These are phyloP conservation scores for Botryotinia calthae DNA, from an alignment of 2,329 filamentous ascomycete genomes.

Conservation along the genomic window DNA sequence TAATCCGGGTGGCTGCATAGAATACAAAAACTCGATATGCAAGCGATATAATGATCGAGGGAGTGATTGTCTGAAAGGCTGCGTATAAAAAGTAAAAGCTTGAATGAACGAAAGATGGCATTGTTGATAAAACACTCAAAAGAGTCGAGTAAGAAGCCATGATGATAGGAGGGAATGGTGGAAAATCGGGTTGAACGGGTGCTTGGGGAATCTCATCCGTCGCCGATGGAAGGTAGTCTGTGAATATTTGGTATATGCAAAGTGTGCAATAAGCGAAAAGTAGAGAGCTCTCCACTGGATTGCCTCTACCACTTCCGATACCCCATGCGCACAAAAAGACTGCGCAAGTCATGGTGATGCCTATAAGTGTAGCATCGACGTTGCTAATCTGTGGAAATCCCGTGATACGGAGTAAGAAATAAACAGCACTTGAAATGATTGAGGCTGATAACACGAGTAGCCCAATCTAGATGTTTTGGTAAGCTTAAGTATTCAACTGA, in stretches of 20 bases:
- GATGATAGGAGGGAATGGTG: slow-evolving; percentile 93
- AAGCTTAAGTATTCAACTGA: slow-evolving; percentile 18
- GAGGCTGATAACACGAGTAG: slow-evolving; percentile 85
- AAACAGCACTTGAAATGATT: slow-evolving; percentile 88
- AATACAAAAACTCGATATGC: slow-evolving; percentile 92
- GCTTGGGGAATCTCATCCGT: slow-evolving; percentile 53
- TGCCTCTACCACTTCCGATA: slow-evolving; percentile 89
- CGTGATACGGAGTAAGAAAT: slow-evolving; percentile 94
- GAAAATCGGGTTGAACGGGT: slow-evolving; percentile 76
- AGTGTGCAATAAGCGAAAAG: slow-evolving; percentile 98
- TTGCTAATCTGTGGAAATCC: slow-evolving; percentile 92
- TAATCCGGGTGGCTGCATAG: slow-evolving; percentile 92
- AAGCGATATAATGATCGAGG: slow-evolving; percentile 92
- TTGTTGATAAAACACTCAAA: slow-evolving; percentile 74
- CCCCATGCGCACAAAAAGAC: slow-evolving; percentile 92
- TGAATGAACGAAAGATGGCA: slow-evolving; percentile 81
- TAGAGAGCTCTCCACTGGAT: slow-evolving; percentile 90
- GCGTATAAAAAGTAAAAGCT: slow-evolving; percentile 84
- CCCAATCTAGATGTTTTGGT: slow-evolving; percentile 61
- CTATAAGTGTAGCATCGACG: slow-evolving; percentile 87
- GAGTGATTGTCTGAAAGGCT: slow-evolving; percentile 91
- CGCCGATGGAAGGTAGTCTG: slow-evolving; percentile 84
- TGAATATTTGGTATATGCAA: slow-evolving; percentile 98
- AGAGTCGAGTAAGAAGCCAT: slow-evolving; percentile 97
- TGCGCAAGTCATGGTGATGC: slow-evolving; percentile 86